Percentiles rank a stretch among this genome's conserved stretches.
Conservation (phyloP, 73 alveolate genomes). For the Paramecium caudatum region DNA sequence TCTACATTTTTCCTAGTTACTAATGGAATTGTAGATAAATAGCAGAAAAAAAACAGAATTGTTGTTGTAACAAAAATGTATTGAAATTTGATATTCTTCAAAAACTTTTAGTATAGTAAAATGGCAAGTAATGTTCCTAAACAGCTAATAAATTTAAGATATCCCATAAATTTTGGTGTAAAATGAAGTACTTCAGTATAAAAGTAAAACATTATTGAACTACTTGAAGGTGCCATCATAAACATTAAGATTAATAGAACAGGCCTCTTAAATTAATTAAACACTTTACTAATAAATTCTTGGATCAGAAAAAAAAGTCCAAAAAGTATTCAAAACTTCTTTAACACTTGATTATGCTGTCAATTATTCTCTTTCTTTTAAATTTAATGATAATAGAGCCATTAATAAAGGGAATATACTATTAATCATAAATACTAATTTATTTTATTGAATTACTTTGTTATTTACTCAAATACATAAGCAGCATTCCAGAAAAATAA, state of each 20-base stretch:
- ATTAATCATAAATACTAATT: slow-evolving; percentile 19
- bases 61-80: slow-evolving; percentile 79
- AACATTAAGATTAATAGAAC: slow-evolving; percentile 2
- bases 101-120: slow-evolving; percentile 77
- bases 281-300: slow-evolving; percentile 30
- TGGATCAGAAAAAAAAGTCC: slow-evolving; percentile 14
- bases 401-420: slow-evolving; percentile 17
- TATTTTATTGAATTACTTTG: background rate
- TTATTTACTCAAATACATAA: slow-evolving; percentile 73
- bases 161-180: slow-evolving; percentile 35
- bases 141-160: slow-evolving; percentile 20
- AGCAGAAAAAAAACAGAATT: slow-evolving; percentile 58
- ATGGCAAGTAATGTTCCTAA: background rate
- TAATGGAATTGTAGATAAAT: slow-evolving; percentile 76
- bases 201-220: slow-evolving; percentile 58
- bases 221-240: slow-evolving; percentile 56
- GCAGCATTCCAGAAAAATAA: slow-evolving; percentile 77
- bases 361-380: slow-evolving; percentile 39
- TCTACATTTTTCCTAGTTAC: slow-evolving; percentile 76
- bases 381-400: slow-evolving; percentile 80
- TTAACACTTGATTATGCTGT: background rate
- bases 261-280: slow-evolving; percentile 25
- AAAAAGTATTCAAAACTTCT: background rate
- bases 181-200: slow-evolving; percentile 43
- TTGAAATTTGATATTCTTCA: slow-evolving; percentile 79